Evolutionary conservation across 2,329 filamentous ascomycete species (phyloP).

Genomic region (Dryadomyces sulphureus): DNA sequence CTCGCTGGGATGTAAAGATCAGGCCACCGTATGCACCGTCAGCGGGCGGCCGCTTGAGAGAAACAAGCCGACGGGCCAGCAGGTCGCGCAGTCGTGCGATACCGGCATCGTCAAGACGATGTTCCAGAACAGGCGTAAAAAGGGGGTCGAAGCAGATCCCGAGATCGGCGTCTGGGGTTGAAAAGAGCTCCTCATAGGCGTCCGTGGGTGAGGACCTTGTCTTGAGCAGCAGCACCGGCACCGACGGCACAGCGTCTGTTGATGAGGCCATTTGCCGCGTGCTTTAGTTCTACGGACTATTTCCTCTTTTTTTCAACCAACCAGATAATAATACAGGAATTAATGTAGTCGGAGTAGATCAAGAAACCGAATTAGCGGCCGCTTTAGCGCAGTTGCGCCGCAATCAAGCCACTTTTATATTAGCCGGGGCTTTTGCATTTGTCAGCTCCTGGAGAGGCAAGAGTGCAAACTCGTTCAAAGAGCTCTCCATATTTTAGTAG

Average conservation of each 20-base stretch:
- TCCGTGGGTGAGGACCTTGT: slow-evolving; percentile 60
- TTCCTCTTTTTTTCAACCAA: too few species aligned
- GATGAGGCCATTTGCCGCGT: slow-evolving; percentile 6
- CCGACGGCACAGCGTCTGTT: not conserved
- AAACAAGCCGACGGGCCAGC: slow-evolving; percentile 29
- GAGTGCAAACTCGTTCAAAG: slow-evolving; percentile 14
- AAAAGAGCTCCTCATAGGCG: slow-evolving; percentile 56
- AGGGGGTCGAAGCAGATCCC: slow-evolving; percentile 37
- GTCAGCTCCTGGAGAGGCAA: not conserved
- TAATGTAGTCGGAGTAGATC: not conserved
- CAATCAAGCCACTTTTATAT: not conserved
- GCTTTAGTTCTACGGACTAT: too few species aligned
- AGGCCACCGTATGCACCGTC: slow-evolving; percentile 51
- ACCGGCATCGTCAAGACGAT: slow-evolving; percentile 47
- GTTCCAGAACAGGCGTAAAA: slow-evolving; percentile 67
- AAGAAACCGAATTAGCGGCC: not conserved
- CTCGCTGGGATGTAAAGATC: slow-evolving; percentile 72
- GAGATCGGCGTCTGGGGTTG: slow-evolving; percentile 17
- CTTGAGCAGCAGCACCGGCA: slow-evolving; percentile 60
- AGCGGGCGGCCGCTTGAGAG: slow-evolving; percentile 10
- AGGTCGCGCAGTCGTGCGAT: slow-evolving; percentile 36
- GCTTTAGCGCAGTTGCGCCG: not conserved
- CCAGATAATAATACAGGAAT: not conserved
- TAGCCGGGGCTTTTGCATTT: slow-evolving; percentile 3
- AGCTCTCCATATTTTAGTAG: slow-evolving; percentile 12